Evolutionary conservation across 768 basidiomycete genomes (phyloP).

Genomic region (Cantharellus anzutake): DNA sequence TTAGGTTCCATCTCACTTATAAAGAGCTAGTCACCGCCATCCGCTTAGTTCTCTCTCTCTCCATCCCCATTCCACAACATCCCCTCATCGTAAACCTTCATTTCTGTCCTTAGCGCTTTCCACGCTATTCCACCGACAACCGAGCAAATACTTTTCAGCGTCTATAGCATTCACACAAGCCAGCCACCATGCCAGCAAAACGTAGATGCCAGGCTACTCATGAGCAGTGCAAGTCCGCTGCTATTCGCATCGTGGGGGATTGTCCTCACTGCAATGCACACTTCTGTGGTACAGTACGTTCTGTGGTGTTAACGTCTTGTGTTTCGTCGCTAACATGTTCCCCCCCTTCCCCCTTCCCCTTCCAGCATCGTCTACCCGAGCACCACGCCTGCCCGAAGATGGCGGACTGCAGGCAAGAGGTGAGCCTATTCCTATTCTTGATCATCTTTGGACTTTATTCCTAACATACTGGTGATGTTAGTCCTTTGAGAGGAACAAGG

Average conservation of each 20-base stretch:
- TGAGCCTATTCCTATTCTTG: neutral
- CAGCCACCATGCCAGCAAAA: conserved; percentile 51
- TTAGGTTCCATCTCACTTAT: no score
- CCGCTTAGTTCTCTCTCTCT: no score
- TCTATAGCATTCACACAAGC: no score
- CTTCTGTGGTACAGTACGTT: conserved; percentile 38
- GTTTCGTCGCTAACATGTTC: neutral
- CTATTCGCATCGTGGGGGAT: conserved; percentile 65
- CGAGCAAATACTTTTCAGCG: no score
- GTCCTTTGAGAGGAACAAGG: conserved; percentile 71
- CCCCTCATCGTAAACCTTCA: no score
- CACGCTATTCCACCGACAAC: no score
- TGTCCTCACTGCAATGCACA: conserved; percentile 62
- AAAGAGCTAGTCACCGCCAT: no score
- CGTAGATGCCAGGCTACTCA: conserved; percentile 63
- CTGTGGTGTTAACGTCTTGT: neutral
- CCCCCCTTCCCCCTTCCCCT: conserved; percentile 7
- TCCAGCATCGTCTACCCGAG: conserved; percentile 73
- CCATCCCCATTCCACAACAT: no score
- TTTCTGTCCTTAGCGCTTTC: no score
- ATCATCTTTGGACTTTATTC: neutral
- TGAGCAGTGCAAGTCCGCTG: conserved; percentile 54
- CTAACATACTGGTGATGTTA: conserved; percentile 23
- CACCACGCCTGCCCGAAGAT: conserved; percentile 72
- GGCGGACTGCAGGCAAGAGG: conserved; percentile 51